These are phyloP conservation scores for Acephala macrosclerotiorum DNA, from an alignment of 2,329 filamentous ascomycete genomes.

Conservation along the genomic window DNA sequence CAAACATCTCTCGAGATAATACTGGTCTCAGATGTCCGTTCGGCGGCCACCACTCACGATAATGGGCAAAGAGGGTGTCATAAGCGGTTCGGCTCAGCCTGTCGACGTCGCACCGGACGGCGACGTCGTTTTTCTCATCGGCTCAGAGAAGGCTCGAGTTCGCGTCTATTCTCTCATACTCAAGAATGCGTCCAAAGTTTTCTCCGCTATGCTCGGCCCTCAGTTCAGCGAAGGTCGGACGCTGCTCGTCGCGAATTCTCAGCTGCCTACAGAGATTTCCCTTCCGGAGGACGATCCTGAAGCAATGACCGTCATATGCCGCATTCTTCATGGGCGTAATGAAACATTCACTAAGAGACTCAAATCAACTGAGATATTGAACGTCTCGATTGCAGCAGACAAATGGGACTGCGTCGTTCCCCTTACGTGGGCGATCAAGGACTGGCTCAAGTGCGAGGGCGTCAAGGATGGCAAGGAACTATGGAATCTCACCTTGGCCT, in stretches of 20 bases:
- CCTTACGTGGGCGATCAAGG: background rate
- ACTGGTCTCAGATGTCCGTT: background rate
- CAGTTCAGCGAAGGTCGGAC: slow-evolving; percentile 1
- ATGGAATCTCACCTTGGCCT: background rate
- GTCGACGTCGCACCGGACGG: background rate
- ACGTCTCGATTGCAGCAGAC: background rate
- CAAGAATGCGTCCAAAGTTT: background rate
- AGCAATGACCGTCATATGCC: background rate
- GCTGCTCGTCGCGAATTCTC: background rate
- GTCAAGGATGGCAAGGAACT: background rate
- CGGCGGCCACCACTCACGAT: background rate
- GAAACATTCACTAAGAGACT: background rate
- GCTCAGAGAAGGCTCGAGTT: background rate
- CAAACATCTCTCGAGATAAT: background rate
- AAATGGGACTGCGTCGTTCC: background rate
- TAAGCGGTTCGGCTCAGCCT: background rate
- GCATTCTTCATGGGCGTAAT: background rate
- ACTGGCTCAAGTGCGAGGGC: background rate
- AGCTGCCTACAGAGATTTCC: background rate
- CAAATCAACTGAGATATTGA: background rate
- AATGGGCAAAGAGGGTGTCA: background rate
- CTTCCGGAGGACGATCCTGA: slow-evolving; percentile 5
- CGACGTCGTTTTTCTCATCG: background rate
- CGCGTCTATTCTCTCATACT: background rate
- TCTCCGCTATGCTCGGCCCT: background rate